Percentiles rank a stretch among this genome's conserved stretches.
These are phyloP conservation scores for Ascochyta koolunga DNA, from an alignment of 2,329 filamentous ascomycete species.

Conservation along the genomic window DNA sequence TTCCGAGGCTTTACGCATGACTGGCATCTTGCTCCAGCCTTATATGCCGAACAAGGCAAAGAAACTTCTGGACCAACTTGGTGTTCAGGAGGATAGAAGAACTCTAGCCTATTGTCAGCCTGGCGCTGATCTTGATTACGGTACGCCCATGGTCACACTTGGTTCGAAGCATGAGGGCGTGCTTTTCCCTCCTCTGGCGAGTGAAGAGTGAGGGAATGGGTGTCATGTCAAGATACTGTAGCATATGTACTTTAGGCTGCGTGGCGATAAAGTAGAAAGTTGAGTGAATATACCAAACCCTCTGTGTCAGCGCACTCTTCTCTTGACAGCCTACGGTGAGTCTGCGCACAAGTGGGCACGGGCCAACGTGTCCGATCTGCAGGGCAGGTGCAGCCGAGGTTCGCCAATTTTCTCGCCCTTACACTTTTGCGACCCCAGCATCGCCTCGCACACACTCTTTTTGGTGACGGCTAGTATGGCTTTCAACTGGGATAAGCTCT, in stretches of 20 bases:
- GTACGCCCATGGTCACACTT: slow-evolving; percentile 53
- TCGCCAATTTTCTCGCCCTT: slow-evolving; percentile 22
- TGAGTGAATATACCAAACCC: not conserved
- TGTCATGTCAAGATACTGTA: slow-evolving; percentile 6
- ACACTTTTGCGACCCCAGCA: slow-evolving; percentile 8
- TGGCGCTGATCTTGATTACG: slow-evolving; percentile 74
- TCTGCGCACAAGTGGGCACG: not conserved
- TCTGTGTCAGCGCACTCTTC: not conserved
- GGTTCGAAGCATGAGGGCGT: slow-evolving; percentile 53
- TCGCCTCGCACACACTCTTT: slow-evolving; percentile 6
- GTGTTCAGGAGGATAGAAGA: slow-evolving; percentile 69
- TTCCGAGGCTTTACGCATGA: slow-evolving; percentile 78
- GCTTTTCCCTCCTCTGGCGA: slow-evolving; percentile 57
- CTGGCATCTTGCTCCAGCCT: slow-evolving; percentile 85
- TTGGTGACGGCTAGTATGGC: slow-evolving; percentile 32
- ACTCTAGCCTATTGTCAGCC: slow-evolving; percentile 66
- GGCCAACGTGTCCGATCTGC: not conserved
- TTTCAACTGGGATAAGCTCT: slow-evolving; percentile 44
- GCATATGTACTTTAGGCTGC: not conserved
- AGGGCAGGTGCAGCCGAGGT: slow-evolving; percentile 19
- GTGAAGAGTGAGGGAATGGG: slow-evolving; percentile 22
- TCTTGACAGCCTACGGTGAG: not conserved
- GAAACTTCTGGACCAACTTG: slow-evolving; percentile 76
- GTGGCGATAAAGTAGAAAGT: not conserved
- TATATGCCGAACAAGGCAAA: slow-evolving; percentile 83